These are phyloP conservation scores for Didymella sp. DNA, from an alignment of 2,329 filamentous ascomycete species.

Conservation along the genomic window DNA sequence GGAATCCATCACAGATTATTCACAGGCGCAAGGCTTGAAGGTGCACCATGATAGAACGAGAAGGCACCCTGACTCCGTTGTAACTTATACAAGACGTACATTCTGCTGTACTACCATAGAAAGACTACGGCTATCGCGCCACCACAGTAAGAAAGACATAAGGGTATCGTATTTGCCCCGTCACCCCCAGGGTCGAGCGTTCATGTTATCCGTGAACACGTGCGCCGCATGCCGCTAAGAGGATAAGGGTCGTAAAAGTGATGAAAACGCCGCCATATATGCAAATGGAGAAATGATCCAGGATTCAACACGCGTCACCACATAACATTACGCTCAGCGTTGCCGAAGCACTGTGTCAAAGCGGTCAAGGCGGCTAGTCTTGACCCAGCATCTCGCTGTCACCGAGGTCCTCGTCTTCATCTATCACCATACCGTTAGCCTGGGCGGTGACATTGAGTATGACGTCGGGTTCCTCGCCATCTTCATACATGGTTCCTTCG, in stretches of 20 bases:
- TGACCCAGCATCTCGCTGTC: slow-evolving; percentile 55
- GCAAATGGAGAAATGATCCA: slow-evolving; percentile 10
- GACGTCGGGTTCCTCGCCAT: slow-evolving; percentile 43
- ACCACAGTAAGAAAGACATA: slow-evolving; percentile 12
- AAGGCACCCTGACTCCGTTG: neutral
- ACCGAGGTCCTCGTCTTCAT: slow-evolving; percentile 55
- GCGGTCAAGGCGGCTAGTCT: slow-evolving; percentile 22
- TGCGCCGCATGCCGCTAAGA: slow-evolving; percentile 23
- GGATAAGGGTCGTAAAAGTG: slow-evolving; percentile 17
- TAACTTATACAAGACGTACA: neutral
- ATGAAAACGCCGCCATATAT: slow-evolving; percentile 25
- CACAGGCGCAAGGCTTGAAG: no score
- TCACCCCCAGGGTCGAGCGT: slow-evolving; percentile 15
- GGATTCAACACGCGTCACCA: neutral
- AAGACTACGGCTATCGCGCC: neutral
- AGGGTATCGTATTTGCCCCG: slow-evolving; percentile 33
- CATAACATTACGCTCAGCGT: neutral
- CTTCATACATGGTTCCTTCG: slow-evolving; percentile 42
- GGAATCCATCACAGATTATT: neutral
- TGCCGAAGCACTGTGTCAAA: neutral
- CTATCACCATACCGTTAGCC: slow-evolving; percentile 50
- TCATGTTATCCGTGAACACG: slow-evolving; percentile 8
- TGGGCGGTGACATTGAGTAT: slow-evolving; percentile 48
- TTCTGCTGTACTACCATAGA: neutral
- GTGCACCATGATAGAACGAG: neutral